A percentile compares a stretch with the other conserved stretches of the same genome.
phyloP scores from a whole-genome alignment of 164 flowering plant genomes.

The Cinnamomum micranthum region DNA sequence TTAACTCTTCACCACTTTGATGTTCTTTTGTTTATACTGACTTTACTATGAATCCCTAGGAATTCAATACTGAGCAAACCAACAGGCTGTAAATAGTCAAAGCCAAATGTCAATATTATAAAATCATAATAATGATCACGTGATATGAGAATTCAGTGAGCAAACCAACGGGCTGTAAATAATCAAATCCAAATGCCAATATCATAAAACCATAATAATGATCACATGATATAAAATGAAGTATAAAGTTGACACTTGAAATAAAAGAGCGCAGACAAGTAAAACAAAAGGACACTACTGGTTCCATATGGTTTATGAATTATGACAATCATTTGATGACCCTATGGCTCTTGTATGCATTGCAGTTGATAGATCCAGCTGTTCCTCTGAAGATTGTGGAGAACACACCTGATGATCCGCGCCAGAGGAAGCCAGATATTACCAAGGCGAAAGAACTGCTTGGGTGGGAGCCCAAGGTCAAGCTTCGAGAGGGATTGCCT shows the following conservation, averaged over 20 bases:
- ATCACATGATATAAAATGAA: neutral
- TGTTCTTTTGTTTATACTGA: no score
- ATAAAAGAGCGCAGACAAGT: neutral
- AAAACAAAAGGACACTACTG: no score
- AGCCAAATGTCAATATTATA: no score
- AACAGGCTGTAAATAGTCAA: no score
- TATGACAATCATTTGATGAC: no score
- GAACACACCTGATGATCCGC: slow-evolving; percentile 90
- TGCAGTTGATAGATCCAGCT: slow-evolving; percentile 61
- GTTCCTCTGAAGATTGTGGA: slow-evolving; percentile 59
- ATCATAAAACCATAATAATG: no score
- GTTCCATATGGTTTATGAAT: neutral
- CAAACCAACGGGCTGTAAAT: no score
- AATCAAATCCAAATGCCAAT: neutral
- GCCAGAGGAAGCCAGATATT: slow-evolving; percentile 81
- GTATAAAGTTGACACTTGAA: neutral
- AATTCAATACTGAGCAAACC: no score
- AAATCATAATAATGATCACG: neutral
- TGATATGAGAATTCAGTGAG: neutral
- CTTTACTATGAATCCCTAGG: no score
- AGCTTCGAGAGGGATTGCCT: slow-evolving; percentile 67
- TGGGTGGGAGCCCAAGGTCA: slow-evolving; percentile 75
- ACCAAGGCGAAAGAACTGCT: slow-evolving; percentile 57
- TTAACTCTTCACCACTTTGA: no score
- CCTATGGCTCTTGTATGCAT: neutral